Evolutionary conservation across 306 rosid genomes (phyloP), one percentile per base, ranked within the genome.

Genomic region (Spatholobus suberectus): DNA sequence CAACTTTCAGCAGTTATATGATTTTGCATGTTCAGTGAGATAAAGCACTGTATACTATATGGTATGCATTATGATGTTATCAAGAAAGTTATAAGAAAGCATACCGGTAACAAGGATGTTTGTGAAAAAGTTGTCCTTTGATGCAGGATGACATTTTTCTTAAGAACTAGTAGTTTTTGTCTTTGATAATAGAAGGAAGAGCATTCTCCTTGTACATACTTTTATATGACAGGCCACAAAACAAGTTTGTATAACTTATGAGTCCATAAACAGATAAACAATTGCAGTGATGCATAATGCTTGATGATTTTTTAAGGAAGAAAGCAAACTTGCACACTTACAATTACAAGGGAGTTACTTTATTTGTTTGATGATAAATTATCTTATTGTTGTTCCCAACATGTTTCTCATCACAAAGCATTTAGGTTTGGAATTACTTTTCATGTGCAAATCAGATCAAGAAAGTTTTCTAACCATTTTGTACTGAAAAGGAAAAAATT

Each of bases 181-280:
- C 41, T 61, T 35, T 23, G 58, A 35, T 63, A 62, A 35, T 73
- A 18, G 63, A 46, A 62, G 70, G 66, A 46, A 81, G 18, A 44
- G 41, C 18, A 34, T 59, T 80, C 74, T 44, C 9, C 73, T 32
- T 61, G 41, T 35, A 46, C 61, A 37, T 14, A 23, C 6, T 58
- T 58, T 43, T 18, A 7, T 41, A 70, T 26, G 23, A 57, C 35
- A 27, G 4, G 43, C 62, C 3, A 46, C 37, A 46, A 58, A 0
- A 69, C 20, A 10, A 59, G 75, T 65, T 66, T 66, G 54, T 34
- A 35, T 49, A 12, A n/a, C 2, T 15, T 32, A 51, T 17, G 26
- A 49, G 46, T 29, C 43, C 32, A 59, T 61, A 43, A 17, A 79
- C 6, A 46, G 74, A 69, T 68, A 57, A 37, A 32, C 13, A 21